These are phyloP conservation scores for Cercospora beticola DNA, from an alignment of 2,329 filamentous ascomycete species.

Conservation along the genomic window DNA sequence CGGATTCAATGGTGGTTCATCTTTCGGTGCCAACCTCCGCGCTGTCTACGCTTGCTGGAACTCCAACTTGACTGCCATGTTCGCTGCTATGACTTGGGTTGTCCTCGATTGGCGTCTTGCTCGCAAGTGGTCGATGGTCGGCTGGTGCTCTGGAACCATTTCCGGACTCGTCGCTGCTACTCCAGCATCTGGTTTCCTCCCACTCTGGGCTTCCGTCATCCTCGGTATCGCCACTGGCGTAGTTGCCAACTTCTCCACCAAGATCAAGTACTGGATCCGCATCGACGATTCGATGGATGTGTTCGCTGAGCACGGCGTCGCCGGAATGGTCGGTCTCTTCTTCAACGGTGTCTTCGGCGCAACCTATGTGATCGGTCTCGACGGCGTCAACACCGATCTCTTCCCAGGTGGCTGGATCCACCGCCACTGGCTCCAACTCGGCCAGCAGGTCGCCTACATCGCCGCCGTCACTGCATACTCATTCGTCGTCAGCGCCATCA, in stretches of 20 bases:
- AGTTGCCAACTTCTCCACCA: slow-evolving; percentile 81
- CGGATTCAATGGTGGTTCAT: slow-evolving; percentile 96
- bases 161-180: slow-evolving; percentile 86
- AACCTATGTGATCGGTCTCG: slow-evolving; percentile 69
- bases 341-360: slow-evolving; percentile 73
- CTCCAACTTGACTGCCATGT: slow-evolving; percentile 88
- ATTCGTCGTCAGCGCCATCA: slow-evolving; percentile 70
- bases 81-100: slow-evolving; percentile 90
- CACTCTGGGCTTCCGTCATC: slow-evolving; percentile 62
- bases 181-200: slow-evolving; percentile 76
- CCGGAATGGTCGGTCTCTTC: slow-evolving; percentile 76
- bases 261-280: slow-evolving; percentile 74
- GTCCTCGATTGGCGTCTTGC: slow-evolving; percentile 93
- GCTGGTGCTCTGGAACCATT: slow-evolving; percentile 88
- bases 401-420: slow-evolving; percentile 68
- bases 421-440: slow-evolving; percentile 71
- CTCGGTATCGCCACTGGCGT: slow-evolving; percentile 64
- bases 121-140: slow-evolving; percentile 91
- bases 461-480: slow-evolving; percentile 64
- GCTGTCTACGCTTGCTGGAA: slow-evolving; percentile 98
- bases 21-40: slow-evolving; percentile 76
- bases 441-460: slow-evolving; percentile 78
- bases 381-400: slow-evolving; percentile 66
- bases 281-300: slow-evolving; percentile 88
- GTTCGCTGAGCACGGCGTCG: slow-evolving; percentile 84